Evolutionary conservation across 345 rosid species (phyloP), one percentile per base, ranked within the genome.

Genomic region (Leavenworthia alabamica): DNA sequence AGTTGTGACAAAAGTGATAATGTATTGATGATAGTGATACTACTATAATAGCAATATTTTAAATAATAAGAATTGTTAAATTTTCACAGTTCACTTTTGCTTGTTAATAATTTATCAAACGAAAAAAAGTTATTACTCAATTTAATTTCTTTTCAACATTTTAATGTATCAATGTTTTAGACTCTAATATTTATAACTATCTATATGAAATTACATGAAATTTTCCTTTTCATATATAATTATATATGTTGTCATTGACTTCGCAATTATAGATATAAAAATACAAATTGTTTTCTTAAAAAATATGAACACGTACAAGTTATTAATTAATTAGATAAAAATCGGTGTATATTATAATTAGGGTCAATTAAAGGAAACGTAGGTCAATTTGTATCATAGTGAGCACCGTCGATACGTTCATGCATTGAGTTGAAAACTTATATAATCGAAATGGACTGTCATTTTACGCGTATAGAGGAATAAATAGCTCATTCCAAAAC

Each of bases 351-450:
- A 68, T 50, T 22, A 7, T 31, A 13, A 23, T 22, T 28, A 15
- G 20, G 23, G 26, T 59, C 36, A 59, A 49, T 50, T 33, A 57
- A 57, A 6, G 53, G 42, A 39, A 44, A 51, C 15, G 24, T 9
- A 9, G 2, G 70, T 55, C 40, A 67, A 39, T 36, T 49, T 49
- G 72, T 58, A 31, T 50, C 35, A 15, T 32, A 50, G 60, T 49
- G 44, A 68, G 22, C 73, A 68, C 73, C 66, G 73, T 8, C 20
- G 27, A 28, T 66, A 45, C 57, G 57, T 67, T 51, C 65, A 67
- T 67, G 73, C 73, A 59, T 32, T 12, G 36, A 51, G 60, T 60
- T 54, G 33, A 2, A 13, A 58, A 50, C 45, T 58, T 49, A 14
- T 49, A 14, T 58, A 19, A 58, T 48, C 43, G n/a, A 10, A 56